Percentiles rank a stretch among this genome's conserved stretches.
phyloP scores from a whole-genome alignment of 75 land plant genomes.

The Sequoiadendron giganteum region DNA sequence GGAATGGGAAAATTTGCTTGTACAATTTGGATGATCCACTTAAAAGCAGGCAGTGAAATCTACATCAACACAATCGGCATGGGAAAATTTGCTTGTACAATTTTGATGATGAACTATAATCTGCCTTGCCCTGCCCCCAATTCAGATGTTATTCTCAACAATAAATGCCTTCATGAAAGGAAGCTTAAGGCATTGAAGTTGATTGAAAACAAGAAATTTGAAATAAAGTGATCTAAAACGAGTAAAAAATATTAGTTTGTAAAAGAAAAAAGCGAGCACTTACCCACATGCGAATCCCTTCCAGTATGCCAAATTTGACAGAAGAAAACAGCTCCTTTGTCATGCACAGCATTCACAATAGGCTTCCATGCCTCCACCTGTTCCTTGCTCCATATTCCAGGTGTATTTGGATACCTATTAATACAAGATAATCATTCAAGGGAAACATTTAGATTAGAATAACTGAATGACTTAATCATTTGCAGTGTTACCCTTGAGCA shows the following conservation, averaged over 20 bases:
- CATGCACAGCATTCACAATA: conserved; percentile 51
- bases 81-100: neutral
- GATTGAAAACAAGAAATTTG: neutral
- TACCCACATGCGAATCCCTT: conserved; percentile 40
- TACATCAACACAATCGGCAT: neutral
- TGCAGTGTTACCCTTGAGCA: conserved; percentile 17
- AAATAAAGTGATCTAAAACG: neutral
- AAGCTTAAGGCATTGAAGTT: neutral
- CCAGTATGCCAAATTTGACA: conserved; percentile 55
- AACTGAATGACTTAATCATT: neutral
- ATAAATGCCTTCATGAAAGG: neutral
- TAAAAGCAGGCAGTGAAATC: neutral
- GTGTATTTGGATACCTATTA: neutral
- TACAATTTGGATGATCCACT: neutral
- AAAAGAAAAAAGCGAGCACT: neutral
- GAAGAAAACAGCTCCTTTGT: conserved; percentile 48
- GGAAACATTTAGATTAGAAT: neutral
- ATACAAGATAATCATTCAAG: neutral
- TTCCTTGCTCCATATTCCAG: conserved; percentile 17
- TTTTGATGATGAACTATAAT: too few relatives aligned
- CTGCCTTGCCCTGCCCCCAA: too few relatives aligned
- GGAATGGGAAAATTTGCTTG: neutral
- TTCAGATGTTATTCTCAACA: too few relatives aligned
- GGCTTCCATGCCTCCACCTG: conserved; percentile 62
- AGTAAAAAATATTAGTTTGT: neutral